These are phyloP conservation scores for Trypanosoma mega DNA, from an alignment of 208 protist genomes.

Conservation along the genomic window DNA sequence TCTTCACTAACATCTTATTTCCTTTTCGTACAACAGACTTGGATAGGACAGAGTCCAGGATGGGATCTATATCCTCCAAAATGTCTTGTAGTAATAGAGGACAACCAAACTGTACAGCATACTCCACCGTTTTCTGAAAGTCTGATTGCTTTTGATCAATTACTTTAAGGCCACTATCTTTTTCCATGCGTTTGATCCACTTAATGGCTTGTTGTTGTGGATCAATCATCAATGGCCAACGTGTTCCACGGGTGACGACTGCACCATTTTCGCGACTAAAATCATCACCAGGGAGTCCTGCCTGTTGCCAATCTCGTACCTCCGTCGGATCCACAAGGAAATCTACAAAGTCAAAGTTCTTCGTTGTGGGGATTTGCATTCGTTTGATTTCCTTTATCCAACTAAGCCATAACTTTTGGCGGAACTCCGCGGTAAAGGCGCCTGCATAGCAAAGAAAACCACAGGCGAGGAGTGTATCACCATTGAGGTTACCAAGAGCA, in stretches of 20 bases:
- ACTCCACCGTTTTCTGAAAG: slow-evolving; percentile 96
- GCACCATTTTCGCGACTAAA: slow-evolving; percentile 98
- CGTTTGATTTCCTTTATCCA: slow-evolving; percentile 92
- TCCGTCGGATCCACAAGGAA: slow-evolving; percentile 96
- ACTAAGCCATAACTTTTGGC: slow-evolving; percentile 87
- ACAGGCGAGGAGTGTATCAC: slow-evolving; percentile 96
- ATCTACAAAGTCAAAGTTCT: slow-evolving; percentile 90
- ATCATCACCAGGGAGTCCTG: slow-evolving; percentile 95
- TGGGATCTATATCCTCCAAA: slow-evolving; percentile 96
- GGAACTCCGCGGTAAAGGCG: slow-evolving; percentile 96
- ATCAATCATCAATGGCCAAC: slow-evolving; percentile 99
- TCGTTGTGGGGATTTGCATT: slow-evolving; percentile 80
- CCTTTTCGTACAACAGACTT: slow-evolving; percentile 94
- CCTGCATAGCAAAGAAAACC: slow-evolving; percentile 98
- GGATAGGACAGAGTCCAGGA: slow-evolving; percentile 96
- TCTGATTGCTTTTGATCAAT: slow-evolving; percentile 95
- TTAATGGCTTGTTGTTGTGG: slow-evolving; percentile 99
- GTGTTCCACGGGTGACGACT: slow-evolving; percentile 93
- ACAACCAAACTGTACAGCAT: slow-evolving; percentile 96
- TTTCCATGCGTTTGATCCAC: slow-evolving; percentile 98
- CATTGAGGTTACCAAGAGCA: slow-evolving; percentile 88
- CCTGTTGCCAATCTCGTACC: slow-evolving; percentile 97
- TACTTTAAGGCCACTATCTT: slow-evolving; percentile 92
- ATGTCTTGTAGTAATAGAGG: slow-evolving; percentile 97
- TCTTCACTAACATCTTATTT: slow-evolving; percentile 89